These are phyloP conservation scores for Trichophyton simii DNA, from an alignment of 2,329 filamentous ascomycete species.

Conservation along the genomic window DNA sequence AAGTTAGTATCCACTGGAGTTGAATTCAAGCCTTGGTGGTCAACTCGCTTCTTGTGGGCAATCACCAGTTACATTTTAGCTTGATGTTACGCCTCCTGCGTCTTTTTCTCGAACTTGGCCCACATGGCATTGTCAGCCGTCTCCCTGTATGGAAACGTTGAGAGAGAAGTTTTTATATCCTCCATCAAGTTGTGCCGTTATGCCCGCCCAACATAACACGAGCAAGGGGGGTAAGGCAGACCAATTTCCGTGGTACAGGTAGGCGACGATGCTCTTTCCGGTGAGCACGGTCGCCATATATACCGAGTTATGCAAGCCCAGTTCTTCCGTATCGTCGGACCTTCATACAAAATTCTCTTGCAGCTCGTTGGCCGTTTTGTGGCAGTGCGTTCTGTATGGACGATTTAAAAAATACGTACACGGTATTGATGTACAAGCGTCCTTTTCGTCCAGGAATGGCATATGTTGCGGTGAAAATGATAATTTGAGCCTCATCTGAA, in stretches of 20 bases:
- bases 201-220: not conserved
- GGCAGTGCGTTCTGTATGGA: not conserved
- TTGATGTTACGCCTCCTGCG: not conserved
- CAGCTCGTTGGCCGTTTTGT: not conserved
- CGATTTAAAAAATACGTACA: not conserved
- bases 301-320: too few species aligned
- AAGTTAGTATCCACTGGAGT: not conserved
- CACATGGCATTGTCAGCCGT: not conserved
- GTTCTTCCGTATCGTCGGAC: not conserved
- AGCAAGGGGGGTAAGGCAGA: not conserved
- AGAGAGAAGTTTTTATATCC: not conserved
- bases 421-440: too few species aligned
- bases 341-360: not conserved
- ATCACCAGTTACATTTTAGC: not conserved
- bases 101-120: not conserved
- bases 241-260: not conserved
- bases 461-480: not conserved
- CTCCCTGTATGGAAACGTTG: not conserved
- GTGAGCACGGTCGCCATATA: too few species aligned
- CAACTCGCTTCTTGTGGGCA: not conserved
- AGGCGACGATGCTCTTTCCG: not conserved
- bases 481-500: constrained; percentile 1
- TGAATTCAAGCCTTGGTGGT: not conserved
- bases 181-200: not conserved
- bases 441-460: too few species aligned